Evolutionary conservation across 2,329 filamentous ascomycete species (phyloP).

Genomic region (Penicillium sp.): DNA sequence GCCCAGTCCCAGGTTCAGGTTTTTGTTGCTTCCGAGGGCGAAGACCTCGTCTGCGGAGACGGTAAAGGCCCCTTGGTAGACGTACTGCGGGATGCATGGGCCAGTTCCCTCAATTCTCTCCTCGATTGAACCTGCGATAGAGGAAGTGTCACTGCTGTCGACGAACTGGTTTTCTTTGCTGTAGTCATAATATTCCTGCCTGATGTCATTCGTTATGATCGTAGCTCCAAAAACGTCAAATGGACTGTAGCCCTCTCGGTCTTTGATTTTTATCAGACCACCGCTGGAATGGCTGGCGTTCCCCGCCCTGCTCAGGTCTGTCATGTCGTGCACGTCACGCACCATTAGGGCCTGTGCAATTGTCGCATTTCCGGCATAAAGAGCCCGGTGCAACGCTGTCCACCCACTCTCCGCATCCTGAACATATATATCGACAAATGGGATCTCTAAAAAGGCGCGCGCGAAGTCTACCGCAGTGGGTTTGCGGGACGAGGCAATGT

Average conservation of each 20-base stretch:
- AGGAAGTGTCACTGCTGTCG: constrained; percentile 36
- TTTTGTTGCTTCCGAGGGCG: constrained; percentile 95
- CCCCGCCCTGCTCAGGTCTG: constrained; percentile 59
- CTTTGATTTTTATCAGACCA: constrained; percentile 89
- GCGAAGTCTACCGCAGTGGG: constrained; percentile 74
- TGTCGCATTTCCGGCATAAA: constrained; percentile 86
- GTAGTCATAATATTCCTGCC: constrained; percentile 38
- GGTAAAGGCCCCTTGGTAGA: constrained; percentile 37
- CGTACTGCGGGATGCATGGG: constrained; percentile 34
- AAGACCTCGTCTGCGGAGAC: constrained; percentile 81
- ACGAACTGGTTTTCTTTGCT: constrained; percentile 48
- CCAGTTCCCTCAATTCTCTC: constrained; percentile 54
- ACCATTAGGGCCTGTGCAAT: constrained; percentile 81
- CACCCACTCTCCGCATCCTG: constrained; percentile 93
- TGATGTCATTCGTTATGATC: constrained; percentile 74
- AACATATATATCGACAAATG: constrained; percentile 78
- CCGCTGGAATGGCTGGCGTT: constrained; percentile 64
- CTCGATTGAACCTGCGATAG: constrained; percentile 31
- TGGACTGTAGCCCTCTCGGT: constrained; percentile 90
- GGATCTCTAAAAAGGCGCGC: constrained; percentile 76
- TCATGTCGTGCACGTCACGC: constrained; percentile 70
- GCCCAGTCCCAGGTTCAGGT: constrained; percentile 87
- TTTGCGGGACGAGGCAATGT: constrained; percentile 75
- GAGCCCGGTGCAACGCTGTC: constrained; percentile 88
- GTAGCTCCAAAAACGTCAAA: constrained; percentile 91